Percentiles rank a stretch among this genome's conserved stretches.
Conservation (phyloP, 2,329 filamentous ascomycete species). For the Fusarium gaditjirri region DNA sequence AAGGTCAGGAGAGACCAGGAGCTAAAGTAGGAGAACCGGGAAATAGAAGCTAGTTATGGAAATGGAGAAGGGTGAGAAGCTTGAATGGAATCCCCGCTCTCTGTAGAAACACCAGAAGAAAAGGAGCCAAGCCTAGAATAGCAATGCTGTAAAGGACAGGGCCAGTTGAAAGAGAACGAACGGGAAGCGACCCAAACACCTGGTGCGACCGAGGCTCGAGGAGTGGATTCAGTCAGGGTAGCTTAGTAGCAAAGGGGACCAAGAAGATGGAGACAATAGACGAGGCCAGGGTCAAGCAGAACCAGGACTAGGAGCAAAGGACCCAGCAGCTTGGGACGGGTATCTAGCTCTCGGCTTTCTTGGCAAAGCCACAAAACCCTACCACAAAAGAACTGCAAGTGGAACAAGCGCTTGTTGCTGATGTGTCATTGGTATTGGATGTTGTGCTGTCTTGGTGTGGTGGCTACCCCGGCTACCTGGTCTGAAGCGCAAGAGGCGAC, state of each 20-base stretch:
- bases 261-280: constrained; percentile 4
- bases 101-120: constrained; percentile 31
- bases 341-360: constrained; percentile 44
- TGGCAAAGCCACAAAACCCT: constrained; percentile 39
- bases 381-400: constrained; percentile 25
- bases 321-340: constrained; percentile 47
- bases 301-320: constrained; percentile 10
- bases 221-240: constrained; percentile 30
- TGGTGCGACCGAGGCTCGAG: constrained; percentile 34
- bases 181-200: constrained; percentile 28
- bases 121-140: constrained; percentile 14
- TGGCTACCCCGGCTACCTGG: constrained; percentile 5
- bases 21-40: constrained; percentile 17
- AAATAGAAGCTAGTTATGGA: constrained; percentile 36
- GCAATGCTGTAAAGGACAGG: constrained; percentile 4
- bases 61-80: constrained; percentile 37
- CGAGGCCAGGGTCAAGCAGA: not conserved
- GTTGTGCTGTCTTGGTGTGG: constrained; percentile 21
- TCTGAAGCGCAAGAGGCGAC: constrained; percentile 32
- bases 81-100: constrained; percentile 36
- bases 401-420: constrained; percentile 25
- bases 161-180: constrained; percentile 10
- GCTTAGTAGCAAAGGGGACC: constrained; percentile 15
- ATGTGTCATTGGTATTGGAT: constrained; percentile 23
- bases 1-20: constrained; percentile 8